Percentiles rank a stretch among this genome's conserved stretches.
Conservation (phyloP, 1,284 basidiomycete species). For the Kalmanozyma brasiliensis region DNA sequence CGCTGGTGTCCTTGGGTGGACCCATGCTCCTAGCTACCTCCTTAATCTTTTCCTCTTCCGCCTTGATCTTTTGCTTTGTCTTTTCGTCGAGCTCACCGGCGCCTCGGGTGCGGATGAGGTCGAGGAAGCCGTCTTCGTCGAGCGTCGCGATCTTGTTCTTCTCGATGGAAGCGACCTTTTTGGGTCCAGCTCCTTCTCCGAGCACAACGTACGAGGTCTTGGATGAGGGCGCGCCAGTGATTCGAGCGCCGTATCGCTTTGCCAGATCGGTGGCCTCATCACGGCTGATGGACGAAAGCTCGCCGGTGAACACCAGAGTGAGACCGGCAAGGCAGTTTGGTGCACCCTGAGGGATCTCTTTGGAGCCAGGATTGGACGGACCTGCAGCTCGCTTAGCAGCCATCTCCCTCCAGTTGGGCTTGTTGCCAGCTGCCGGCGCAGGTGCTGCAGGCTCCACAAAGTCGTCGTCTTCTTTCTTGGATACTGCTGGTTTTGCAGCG, state of each 20-base stretch:
- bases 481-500: slow-evolving; percentile 10
- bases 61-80: slow-evolving; percentile 81
- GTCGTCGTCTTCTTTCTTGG: slow-evolving; percentile 17
- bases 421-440: slow-evolving; percentile 28
- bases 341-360: slow-evolving; percentile 80
- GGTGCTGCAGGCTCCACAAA: slow-evolving; percentile 23
- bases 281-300: slow-evolving; percentile 84
- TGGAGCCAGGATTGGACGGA: slow-evolving; percentile 81
- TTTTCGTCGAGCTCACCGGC: slow-evolving; percentile 76
- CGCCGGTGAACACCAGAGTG: slow-evolving; percentile 90
- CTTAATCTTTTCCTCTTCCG: slow-evolving; percentile 75
- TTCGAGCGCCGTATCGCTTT: slow-evolving; percentile 82
- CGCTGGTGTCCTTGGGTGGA: slow-evolving; percentile 31
- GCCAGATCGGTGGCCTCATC: slow-evolving; percentile 88
- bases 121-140: slow-evolving; percentile 86
- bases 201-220: slow-evolving; percentile 91
- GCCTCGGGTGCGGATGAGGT: slow-evolving; percentile 70
- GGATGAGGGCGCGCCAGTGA: slow-evolving; percentile 86
- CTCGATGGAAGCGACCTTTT: slow-evolving; percentile 85
- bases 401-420: slow-evolving; percentile 38
- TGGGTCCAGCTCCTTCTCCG: slow-evolving; percentile 86
- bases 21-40: slow-evolving; percentile 62
- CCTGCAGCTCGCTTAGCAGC: slow-evolving; percentile 75
- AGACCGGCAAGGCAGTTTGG: slow-evolving; percentile 86
- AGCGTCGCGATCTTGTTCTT: slow-evolving; percentile 80